Evolutionary conservation across 1,284 basidiomycete species (phyloP).

Genomic region (Sanghuangporus baumii): DNA sequence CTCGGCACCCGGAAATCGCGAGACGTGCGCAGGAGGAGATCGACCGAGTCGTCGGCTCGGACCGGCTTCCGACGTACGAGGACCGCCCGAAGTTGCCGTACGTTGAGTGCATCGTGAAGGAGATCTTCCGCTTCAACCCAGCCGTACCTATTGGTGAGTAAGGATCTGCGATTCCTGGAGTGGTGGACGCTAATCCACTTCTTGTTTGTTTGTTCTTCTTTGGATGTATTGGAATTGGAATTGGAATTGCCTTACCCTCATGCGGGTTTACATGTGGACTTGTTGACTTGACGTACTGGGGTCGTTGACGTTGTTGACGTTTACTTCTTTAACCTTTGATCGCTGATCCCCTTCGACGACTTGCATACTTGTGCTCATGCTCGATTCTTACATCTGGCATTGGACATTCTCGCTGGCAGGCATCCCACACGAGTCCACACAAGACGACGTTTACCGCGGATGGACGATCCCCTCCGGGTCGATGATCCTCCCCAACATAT

Average conservation of each 20-base stretch:
- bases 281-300: neutral
- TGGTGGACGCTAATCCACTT: neutral
- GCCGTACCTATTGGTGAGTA: conserved; percentile 8
- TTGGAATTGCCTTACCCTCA: neutral
- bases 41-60: conserved; percentile 25
- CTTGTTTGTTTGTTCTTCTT: neutral
- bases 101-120: conserved; percentile 21
- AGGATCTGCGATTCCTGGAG: neutral
- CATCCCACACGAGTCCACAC: conserved; percentile 10
- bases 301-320: neutral
- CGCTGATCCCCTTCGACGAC: neutral
- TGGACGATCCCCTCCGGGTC: conserved; percentile 12
- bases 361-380: neutral
- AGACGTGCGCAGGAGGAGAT: conserved; percentile 39
- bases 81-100: conserved; percentile 19
- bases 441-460: conserved; percentile 9
- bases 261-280: neutral
- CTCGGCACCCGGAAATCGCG: conserved; percentile 6
- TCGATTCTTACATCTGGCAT: neutral
- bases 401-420: neutral
- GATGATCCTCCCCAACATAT: conserved; percentile 16
- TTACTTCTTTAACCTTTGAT: neutral
- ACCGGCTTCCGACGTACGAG: conserved; percentile 11
- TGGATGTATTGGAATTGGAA: neutral
- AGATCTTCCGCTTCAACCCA: conserved; percentile 11